Evolutionary conservation across 371 early-diverging fungal species (phyloP).

Genomic region (Circinella umbellata): DNA sequence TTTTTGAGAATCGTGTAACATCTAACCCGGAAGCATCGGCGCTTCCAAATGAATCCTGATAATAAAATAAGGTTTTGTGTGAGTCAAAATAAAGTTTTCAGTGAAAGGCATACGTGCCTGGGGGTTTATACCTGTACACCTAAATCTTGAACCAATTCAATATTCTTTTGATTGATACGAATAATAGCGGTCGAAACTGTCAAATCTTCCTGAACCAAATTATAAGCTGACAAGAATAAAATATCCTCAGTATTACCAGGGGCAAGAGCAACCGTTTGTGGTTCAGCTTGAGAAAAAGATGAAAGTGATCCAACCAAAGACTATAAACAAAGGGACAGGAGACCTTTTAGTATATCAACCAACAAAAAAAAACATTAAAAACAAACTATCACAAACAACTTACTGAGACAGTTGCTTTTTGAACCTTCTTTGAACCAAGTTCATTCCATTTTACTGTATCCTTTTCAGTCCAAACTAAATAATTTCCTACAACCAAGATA

Average conservation of each 20-base stretch:
- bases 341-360: not conserved
- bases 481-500: slow-evolving; percentile 25
- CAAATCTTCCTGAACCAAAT: slow-evolving; percentile 11
- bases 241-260: not conserved
- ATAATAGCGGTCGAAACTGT: slow-evolving; percentile 24
- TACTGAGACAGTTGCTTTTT: slow-evolving; percentile 27
- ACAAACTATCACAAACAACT: not conserved
- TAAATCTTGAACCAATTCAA: slow-evolving; percentile 25
- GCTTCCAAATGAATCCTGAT: slow-evolving; percentile 23
- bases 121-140: slow-evolving; percentile 30
- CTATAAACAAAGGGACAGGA: slow-evolving; percentile 4
- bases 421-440: slow-evolving; percentile 32
- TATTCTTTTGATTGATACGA: slow-evolving; percentile 19
- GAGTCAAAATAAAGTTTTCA: not conserved
- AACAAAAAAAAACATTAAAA: too few relatives aligned
- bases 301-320: slow-evolving; percentile 14
- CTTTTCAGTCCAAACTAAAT: slow-evolving; percentile 45
- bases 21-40: slow-evolving; percentile 23
- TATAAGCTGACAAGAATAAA: slow-evolving; percentile 8
- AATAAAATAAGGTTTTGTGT: not conserved
- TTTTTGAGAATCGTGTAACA: slow-evolving; percentile 9
- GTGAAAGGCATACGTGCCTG: not conserved
- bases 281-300: slow-evolving; percentile 15
- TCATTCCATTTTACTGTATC: slow-evolving; percentile 39
- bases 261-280: slow-evolving; percentile 12